Percentiles rank a stretch among this genome's conserved stretches.
Evolutionary conservation across 306 rosid genomes (phyloP).

Genomic region (Begonia fuchsioides): DNA sequence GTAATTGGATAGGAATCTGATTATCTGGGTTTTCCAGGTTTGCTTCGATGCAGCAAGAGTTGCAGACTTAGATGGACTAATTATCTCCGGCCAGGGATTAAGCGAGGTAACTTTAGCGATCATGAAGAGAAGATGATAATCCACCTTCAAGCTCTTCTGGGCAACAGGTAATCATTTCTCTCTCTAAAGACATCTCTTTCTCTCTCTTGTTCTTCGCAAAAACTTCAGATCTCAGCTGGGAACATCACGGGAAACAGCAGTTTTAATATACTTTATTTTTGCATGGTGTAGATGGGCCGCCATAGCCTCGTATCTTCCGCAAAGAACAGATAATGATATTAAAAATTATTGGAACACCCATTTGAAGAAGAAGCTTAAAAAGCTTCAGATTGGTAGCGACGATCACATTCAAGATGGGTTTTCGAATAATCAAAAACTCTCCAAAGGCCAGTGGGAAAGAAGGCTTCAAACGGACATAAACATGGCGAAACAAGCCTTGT

Average conservation of each 20-base stretch:
- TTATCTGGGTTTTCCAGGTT: constrained; percentile 15
- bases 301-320: constrained; percentile 58
- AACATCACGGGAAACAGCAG: neutral
- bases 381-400: constrained; percentile 11
- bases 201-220: no score
- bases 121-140: constrained; percentile 57
- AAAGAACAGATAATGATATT: constrained; percentile 53
- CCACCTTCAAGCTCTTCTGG: constrained; percentile 64
- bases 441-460: constrained; percentile 94
- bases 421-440: constrained; percentile 13
- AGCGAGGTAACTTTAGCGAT: constrained; percentile 51
- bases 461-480: constrained; percentile 83
- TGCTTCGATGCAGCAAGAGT: constrained; percentile 63
- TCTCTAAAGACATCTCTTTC: neutral
- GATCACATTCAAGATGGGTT: constrained; percentile 3
- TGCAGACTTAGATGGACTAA: constrained; percentile 66
- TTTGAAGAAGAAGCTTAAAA: constrained; percentile 38
- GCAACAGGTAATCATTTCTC: constrained; percentile 27
- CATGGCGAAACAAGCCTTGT: constrained; percentile 70
- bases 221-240: no score
- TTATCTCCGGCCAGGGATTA: constrained; percentile 61
- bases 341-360: constrained; percentile 62
- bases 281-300: constrained; percentile 50
- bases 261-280: neutral
- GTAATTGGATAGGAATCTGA: neutral